A percentile compares a stretch with the other conserved stretches of the same genome.
These are phyloP conservation scores for Triticum turgidum DNA, from an alignment of 176 grass and related monocot genomes.

Conservation along the genomic window DNA sequence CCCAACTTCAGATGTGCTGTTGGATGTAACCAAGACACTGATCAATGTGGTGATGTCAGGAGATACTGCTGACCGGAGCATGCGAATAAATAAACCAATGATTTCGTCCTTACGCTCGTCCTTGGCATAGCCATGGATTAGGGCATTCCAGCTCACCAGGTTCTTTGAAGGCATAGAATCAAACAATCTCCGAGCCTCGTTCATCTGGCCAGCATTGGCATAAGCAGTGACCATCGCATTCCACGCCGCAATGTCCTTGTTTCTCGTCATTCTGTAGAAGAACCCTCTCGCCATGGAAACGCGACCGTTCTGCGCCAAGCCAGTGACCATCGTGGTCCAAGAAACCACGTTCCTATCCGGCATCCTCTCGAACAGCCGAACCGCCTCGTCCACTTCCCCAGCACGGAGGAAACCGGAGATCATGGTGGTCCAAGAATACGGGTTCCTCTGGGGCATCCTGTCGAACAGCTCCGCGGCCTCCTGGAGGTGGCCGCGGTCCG, in stretches of 20 bases:
- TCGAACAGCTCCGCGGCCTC: slow-evolving; percentile 37
- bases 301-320: slow-evolving; percentile 54
- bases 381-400: neutral
- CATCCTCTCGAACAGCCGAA: neutral
- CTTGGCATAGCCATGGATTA: slow-evolving; percentile 43
- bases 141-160: slow-evolving; percentile 53
- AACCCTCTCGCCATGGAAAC: slow-evolving; percentile 37
- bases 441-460: slow-evolving; percentile 38
- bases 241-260: slow-evolving; percentile 31
- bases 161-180: slow-evolving; percentile 57
- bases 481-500: neutral
- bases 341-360: slow-evolving; percentile 39
- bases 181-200: slow-evolving; percentile 45
- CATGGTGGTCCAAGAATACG: slow-evolving; percentile 40
- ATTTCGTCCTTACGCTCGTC: neutral
- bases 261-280: slow-evolving; percentile 47
- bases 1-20: slow-evolving; percentile 33
- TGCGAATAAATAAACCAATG: slow-evolving; percentile 12
- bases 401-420: slow-evolving; percentile 28
- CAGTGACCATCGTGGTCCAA: slow-evolving; percentile 70
- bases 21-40: slow-evolving; percentile 8
- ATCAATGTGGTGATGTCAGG: slow-evolving; percentile 28
- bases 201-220: slow-evolving; percentile 39
- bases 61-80: slow-evolving; percentile 30
- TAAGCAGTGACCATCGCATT: slow-evolving; percentile 54